Base-by-base conservation (phyloP, 768 basidiomycete genomes). In the Tricholoma terreum region DNA sequence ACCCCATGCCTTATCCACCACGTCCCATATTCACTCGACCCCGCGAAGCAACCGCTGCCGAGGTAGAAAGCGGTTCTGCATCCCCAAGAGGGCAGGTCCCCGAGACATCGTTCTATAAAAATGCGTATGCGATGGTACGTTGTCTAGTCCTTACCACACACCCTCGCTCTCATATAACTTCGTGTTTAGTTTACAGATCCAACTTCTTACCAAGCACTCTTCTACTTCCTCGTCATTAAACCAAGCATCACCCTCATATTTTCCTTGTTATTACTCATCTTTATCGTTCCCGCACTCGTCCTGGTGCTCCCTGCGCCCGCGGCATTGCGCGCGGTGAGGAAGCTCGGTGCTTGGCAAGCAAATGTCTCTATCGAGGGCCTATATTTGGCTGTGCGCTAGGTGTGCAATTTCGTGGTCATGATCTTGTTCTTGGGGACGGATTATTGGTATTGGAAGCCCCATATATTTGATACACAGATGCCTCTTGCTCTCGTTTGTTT, bases 141-240 rank as follows among this genome's bases (percentile, higher is more conserved):
- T 52, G 14, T 30, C 35, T 14, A 33, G 17, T 45, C 19, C 31
- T 36, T 48, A 24, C 30, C 22, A 5, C 48, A 22, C 24, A 4
- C 3, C 33, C 50, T 27, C 40, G 34, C 52, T 43, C n/a, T 11
- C n/a, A 38, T 52, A 14, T 35, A 14, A 14, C 9, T 30, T 31
- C 10, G 24, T 14, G 27, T 11, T 38, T 61, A 91, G 90, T 92
- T 92, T 71, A 85, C 86, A 40, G 90, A 92, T 64, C 74, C 87
- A 36, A 89, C 87, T 4, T 89, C 90, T 15, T 92, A 90, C 70
- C 89, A 89, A 73, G 86, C 91, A 0, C 78, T 93, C 3, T 92
- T 93, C 77, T 92, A 93, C 69, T 93, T 93, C 73, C 80, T 93
- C 58, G 88, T 92, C 50, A 85, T 93, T 75, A 93, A 93, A 68